Conservation (phyloP, 1,284 basidiomycete species). For the Wallemia mellicola region DNA sequence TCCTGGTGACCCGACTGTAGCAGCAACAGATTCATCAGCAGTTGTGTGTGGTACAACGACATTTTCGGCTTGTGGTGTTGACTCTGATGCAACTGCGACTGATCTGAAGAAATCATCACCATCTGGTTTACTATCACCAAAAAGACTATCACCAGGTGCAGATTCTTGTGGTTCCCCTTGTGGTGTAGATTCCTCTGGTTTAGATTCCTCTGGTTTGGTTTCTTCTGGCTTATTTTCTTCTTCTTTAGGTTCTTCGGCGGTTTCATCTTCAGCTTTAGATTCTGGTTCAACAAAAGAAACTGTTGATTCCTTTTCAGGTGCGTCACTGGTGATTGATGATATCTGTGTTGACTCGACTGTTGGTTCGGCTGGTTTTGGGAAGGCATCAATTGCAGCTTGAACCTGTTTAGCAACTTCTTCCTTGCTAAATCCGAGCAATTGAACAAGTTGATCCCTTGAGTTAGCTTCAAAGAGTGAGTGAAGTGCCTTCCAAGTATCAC, state of each 20-base stretch:
- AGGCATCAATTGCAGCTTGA: slow-evolving; percentile 43
- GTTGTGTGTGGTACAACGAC: slow-evolving; percentile 44
- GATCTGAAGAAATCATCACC: slow-evolving; percentile 56
- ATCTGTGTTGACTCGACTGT: slow-evolving; percentile 4
- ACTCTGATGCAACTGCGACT: slow-evolving; percentile 22
- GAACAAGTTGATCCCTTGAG: slow-evolving; percentile 66
- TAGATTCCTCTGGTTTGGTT: too few relatives aligned
- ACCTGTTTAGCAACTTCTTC: slow-evolving; percentile 51
- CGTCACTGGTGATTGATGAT: slow-evolving; percentile 14
- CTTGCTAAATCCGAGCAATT: slow-evolving; percentile 75
- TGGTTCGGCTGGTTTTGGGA: slow-evolving; percentile 17
- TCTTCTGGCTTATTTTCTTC: slow-evolving; percentile 20
- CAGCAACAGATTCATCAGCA: slow-evolving; percentile 60
- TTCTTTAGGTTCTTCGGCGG: slow-evolving; percentile 17
- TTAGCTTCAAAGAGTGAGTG: slow-evolving; percentile 65
- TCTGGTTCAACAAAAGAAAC: slow-evolving; percentile 49
- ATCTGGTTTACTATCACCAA: slow-evolving; percentile 37
- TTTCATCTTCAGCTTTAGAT: slow-evolving; percentile 19
- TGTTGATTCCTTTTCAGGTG: slow-evolving; percentile 29
- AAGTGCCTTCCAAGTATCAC: slow-evolving; percentile 62
- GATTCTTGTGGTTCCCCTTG: slow-evolving; percentile 3
- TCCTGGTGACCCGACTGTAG: slow-evolving; percentile 57
- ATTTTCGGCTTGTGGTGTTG: slow-evolving; percentile 23
- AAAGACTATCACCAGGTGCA: slow-evolving; percentile 33
- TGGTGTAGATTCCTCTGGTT: slow-evolving; percentile 30